phyloP scores from a whole-genome alignment of 257 asterid genomes.

The Nicotiana paniculata region DNA sequence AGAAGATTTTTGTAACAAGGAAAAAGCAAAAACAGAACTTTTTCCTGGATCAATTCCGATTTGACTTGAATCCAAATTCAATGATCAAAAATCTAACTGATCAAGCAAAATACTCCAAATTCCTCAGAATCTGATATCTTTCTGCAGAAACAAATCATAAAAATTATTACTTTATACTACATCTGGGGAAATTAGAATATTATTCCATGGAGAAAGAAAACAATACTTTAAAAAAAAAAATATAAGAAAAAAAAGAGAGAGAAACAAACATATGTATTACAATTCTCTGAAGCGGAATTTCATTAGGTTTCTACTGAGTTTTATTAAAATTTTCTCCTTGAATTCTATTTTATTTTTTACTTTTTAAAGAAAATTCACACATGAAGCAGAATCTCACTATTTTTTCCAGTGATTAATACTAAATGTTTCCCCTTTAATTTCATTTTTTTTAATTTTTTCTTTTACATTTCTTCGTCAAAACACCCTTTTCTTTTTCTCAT shows the following conservation, averaged over 20 bases:
- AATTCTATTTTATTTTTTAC: not conserved
- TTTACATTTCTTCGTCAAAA: not conserved
- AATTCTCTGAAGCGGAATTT: not conserved
- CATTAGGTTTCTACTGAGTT: not conserved
- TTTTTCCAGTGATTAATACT: not conserved
- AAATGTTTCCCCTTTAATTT: not conserved
- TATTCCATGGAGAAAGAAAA: not conserved
- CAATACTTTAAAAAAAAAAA: not conserved
- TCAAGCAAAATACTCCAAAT: not conserved
- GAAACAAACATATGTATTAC: not conserved
- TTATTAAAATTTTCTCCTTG: not conserved
- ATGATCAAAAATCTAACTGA: not conserved
- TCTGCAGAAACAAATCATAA: conserved; percentile 2
- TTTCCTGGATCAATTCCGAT: not conserved
- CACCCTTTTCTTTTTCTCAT: not conserved
- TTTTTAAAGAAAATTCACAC: not conserved
- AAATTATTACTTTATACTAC: not conserved
- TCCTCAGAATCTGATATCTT: not conserved
- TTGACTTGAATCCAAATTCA: not conserved
- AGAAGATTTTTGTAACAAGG: not conserved
- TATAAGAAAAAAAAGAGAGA: too few species aligned
- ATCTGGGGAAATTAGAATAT: not conserved
- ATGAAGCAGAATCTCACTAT: not conserved
- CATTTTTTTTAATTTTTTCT: not conserved
- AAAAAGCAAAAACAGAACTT: not conserved